Percentiles rank a stretch among this genome's conserved stretches.
These are phyloP conservation scores for Colletotrichum sp. DNA, from an alignment of 2,329 filamentous ascomycete genomes.

Conservation along the genomic window DNA sequence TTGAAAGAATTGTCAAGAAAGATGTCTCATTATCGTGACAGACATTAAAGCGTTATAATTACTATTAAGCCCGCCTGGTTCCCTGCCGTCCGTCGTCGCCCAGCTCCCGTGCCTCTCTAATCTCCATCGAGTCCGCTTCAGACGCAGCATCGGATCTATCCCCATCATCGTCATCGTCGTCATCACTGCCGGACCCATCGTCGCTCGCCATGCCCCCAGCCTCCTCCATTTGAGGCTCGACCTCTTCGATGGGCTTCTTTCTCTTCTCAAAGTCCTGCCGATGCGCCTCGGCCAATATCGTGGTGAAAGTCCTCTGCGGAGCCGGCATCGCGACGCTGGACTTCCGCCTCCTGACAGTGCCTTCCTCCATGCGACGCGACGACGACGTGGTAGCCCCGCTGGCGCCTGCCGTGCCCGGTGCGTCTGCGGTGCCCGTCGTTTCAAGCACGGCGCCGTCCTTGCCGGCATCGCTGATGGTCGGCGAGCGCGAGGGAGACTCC, in stretches of 20 bases:
- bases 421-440: slow-evolving; percentile 3
- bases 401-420: background rate
- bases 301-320: slow-evolving; percentile 48
- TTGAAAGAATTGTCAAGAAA: background rate
- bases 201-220: slow-evolving; percentile 27
- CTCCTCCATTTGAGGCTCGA: slow-evolving; percentile 25
- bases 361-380: slow-evolving; percentile 24
- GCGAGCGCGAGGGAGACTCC: slow-evolving; percentile 44
- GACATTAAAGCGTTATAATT: background rate
- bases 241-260: slow-evolving; percentile 41
- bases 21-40: background rate
- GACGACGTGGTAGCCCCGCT: background rate
- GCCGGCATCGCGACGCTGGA: slow-evolving; percentile 22
- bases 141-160: slow-evolving; percentile 14
- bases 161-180: slow-evolving; percentile 42
- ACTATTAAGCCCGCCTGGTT: background rate
- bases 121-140: slow-evolving; percentile 28
- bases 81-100: slow-evolving; percentile 10
- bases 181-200: slow-evolving; percentile 24
- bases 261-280: slow-evolving; percentile 91
- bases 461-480: background rate
- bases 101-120: slow-evolving; percentile 29
- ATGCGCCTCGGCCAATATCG: slow-evolving; percentile 83
- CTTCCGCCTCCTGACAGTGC: slow-evolving; percentile 29
- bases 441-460: background rate